A percentile compares a stretch with the other conserved stretches of the same genome.
phyloP scores from a whole-genome alignment of 164 flowering plant species.

The Stephania yunnanensis region DNA sequence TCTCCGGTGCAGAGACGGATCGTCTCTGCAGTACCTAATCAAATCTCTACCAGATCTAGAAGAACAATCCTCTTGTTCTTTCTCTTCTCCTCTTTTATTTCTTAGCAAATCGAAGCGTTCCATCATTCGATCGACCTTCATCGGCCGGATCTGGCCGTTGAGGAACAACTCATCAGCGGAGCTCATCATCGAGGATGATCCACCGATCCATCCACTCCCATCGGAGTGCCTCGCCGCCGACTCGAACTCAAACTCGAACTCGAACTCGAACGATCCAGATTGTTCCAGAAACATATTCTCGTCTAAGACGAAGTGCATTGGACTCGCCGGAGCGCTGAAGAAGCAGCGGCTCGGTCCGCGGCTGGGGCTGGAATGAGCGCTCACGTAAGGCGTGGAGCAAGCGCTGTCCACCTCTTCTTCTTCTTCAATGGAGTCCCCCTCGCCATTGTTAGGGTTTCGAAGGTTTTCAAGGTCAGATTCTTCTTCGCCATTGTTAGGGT shows the following conservation, averaged over 20 bases:
- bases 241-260: constrained; percentile 42
- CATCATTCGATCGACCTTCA: constrained; percentile 29
- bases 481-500: neutral
- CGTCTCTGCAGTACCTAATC: constrained; percentile 15
- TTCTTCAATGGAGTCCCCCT: neutral
- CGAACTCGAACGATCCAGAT: constrained; percentile 15
- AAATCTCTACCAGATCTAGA: constrained; percentile 34
- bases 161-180: constrained; percentile 72
- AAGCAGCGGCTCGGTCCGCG: constrained; percentile 32
- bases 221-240: constrained; percentile 39
- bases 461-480: constrained; percentile 5
- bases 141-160: constrained; percentile 76
- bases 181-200: constrained; percentile 33
- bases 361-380: constrained; percentile 65
- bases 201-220: constrained; percentile 4
- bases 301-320: constrained; percentile 39
- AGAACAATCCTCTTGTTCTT: neutral
- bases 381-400: constrained; percentile 68
- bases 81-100: constrained; percentile 20
- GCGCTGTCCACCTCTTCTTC: constrained; percentile 41
- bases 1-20: constrained; percentile 38
- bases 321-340: constrained; percentile 72
- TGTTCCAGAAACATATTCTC: neutral
- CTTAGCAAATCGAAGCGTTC: neutral
- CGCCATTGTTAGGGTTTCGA: constrained; percentile 21